Base-by-base conservation (phyloP, 1,284 basidiomycete species). In the Neotropicomus parvogracilis region DNA sequence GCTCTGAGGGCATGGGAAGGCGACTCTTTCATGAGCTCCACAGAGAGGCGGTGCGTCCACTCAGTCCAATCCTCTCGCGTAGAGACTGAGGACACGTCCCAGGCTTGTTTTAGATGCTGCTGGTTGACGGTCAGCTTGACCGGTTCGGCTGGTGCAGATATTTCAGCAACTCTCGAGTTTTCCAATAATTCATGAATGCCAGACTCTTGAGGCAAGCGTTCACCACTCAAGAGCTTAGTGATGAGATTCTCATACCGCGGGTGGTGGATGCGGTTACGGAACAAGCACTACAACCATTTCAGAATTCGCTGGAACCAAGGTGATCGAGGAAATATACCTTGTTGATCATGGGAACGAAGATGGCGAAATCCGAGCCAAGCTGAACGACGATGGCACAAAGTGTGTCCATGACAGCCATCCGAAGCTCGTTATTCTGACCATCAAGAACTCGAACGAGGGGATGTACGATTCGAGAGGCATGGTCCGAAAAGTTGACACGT, bases 401-500 rank as follows among this genome's bases (percentile, higher is more conserved):
- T 1, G 95, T 92, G 58, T 98, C 95, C 86, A 99, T 88, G 8
- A 95, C 91, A 0, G 91, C 83, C 66, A 79, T 80, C 27, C 91
- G 79, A 39, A 99, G 74, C 52, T 99, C 95, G 46, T 90, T 89
- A 54, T 80, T 86, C 6, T 79, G 73, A n/a, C 76, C 77, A 35
- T 86, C 83, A 45, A 99, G 73, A 4, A 97, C 89, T 38, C 97
- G 82, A 33, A 95, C 88, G 13, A 99, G 77, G 3, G 97, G 95
- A 62, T 98, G 97, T 20, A 99, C 91, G 60, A 99, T 97, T 39
- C 95, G 82, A 16, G 94, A 97, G 8, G 95, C 94, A 61, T 99
- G 95, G 63, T 99, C 97, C n/a, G 91, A 95, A 65, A 99, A 97
- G 70, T 99, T 98, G 60, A 99, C 93, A 55, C 95, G 85, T 55